Evolutionary conservation across 345 rosid species (phyloP).

Genomic region (Gossypioides kirkii): DNA sequence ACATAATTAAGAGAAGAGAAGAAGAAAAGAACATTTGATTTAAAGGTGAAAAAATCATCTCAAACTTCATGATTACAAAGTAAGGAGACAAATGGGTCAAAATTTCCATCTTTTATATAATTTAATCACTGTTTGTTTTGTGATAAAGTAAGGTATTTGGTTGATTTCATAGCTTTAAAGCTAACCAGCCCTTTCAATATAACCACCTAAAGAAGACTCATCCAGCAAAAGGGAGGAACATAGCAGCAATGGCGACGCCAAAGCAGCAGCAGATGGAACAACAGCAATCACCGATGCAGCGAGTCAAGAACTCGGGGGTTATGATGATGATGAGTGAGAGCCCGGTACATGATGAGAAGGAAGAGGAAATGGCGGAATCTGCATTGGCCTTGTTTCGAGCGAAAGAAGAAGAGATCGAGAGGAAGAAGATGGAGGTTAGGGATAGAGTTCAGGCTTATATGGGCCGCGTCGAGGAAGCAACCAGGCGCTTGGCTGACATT

Average conservation of each 20-base stretch:
- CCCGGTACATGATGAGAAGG: slow-evolving; percentile 51
- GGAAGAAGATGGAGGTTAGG: slow-evolving; percentile 66
- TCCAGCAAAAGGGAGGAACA: slow-evolving; percentile 15
- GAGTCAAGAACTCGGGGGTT: slow-evolving; percentile 43
- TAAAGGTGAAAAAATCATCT: slow-evolving; percentile 24
- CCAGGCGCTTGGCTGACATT: slow-evolving; percentile 75
- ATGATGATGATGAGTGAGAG: slow-evolving; percentile 34
- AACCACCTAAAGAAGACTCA: slow-evolving; percentile 15
- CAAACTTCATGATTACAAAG: slow-evolving; percentile 28
- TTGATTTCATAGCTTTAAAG: slow-evolving; percentile 34
- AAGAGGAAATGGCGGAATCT: slow-evolving; percentile 69
- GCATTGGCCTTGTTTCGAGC: slow-evolving; percentile 63
- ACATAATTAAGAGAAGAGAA: neutral
- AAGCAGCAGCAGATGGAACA: slow-evolving; percentile 37
- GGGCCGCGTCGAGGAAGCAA: slow-evolving; percentile 71
- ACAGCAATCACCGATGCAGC: slow-evolving; percentile 41
- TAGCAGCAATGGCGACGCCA: slow-evolving; percentile 42
- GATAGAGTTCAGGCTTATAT: slow-evolving; percentile 62
- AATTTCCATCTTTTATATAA: slow-evolving; percentile 14
- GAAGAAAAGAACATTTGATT: slow-evolving; percentile 4
- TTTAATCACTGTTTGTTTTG: slow-evolving; percentile 10
- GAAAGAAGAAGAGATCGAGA: slow-evolving; percentile 94
- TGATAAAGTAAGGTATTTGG: slow-evolving; percentile 23
- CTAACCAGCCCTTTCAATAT: slow-evolving; percentile 20
- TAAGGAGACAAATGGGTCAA: slow-evolving; percentile 24